Evolutionary conservation across 768 basidiomycete species (phyloP).

Genomic region (Leccinum incarnatum): DNA sequence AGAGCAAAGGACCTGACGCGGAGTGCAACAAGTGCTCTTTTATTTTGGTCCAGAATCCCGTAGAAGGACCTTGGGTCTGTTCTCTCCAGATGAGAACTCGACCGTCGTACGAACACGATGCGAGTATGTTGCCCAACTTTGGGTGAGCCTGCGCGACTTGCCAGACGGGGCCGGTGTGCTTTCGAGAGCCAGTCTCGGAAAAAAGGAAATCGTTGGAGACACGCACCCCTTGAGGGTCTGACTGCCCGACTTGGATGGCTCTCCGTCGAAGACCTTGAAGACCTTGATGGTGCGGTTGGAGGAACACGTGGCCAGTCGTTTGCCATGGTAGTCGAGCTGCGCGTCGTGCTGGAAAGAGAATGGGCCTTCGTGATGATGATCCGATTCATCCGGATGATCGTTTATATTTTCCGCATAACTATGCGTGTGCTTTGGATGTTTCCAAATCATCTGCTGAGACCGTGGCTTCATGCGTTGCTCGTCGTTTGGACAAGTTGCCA

Average conservation of each 20-base stretch:
- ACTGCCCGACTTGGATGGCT: slow-evolving; percentile 62
- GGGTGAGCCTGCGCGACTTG: slow-evolving; percentile 98
- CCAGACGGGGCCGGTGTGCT: slow-evolving; percentile 98
- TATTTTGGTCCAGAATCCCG: slow-evolving; percentile 84
- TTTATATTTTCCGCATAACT: too few relatives aligned
- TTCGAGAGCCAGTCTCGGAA: slow-evolving; percentile 26
- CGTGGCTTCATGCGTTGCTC: too few relatives aligned
- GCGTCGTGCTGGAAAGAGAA: slow-evolving; percentile 79
- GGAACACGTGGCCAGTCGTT: slow-evolving; percentile 94
- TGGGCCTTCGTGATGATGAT: background rate
- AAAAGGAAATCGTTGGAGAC: background rate
- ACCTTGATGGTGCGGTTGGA: slow-evolving; percentile 94
- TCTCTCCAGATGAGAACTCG: slow-evolving; percentile 99
- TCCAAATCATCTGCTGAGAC: too few relatives aligned
- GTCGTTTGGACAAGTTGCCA: too few relatives aligned
- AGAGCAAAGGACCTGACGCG: slow-evolving; percentile 72
- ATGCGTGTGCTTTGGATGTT: too few relatives aligned
- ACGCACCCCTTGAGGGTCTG: slow-evolving; percentile 80
- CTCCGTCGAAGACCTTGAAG: slow-evolving; percentile 91
- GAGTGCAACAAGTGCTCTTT: slow-evolving; percentile 94
- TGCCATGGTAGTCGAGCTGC: slow-evolving; percentile 96
- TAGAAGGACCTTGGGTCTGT: slow-evolving; percentile 48
- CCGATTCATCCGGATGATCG: too few relatives aligned
- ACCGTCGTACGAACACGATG: slow-evolving; percentile 98
- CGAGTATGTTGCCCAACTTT: slow-evolving; percentile 93